A percentile compares a stretch with the other conserved stretches of the same genome.
phyloP scores from a whole-genome alignment of 345 rosid genomes.

The Lumnitzera littorea region DNA sequence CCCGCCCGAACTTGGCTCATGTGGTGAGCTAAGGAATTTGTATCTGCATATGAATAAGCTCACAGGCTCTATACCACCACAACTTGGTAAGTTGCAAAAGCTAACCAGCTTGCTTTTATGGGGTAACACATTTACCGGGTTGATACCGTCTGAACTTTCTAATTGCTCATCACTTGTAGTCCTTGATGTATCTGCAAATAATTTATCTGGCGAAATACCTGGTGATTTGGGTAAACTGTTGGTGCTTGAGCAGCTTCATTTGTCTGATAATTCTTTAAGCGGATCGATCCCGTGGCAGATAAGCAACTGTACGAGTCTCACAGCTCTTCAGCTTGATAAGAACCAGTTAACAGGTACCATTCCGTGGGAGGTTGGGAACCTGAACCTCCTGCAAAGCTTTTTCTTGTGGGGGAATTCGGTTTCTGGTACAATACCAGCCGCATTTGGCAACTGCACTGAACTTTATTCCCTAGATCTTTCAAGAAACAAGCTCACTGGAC shows the following conservation, averaged over 20 bases:
- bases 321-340: constrained; percentile 88
- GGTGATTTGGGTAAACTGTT: constrained; percentile 70
- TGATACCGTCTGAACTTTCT: constrained; percentile 74
- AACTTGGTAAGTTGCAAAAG: constrained; percentile 75
- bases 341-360: constrained; percentile 72
- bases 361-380: constrained; percentile 65
- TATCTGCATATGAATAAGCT: constrained; percentile 94
- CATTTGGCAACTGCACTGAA: constrained; percentile 82
- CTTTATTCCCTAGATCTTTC: constrained; percentile 79
- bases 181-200: constrained; percentile 84
- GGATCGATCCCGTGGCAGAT: constrained; percentile 73
- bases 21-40: constrained; percentile 75
- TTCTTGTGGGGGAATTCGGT: constrained; percentile 90
- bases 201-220: constrained; percentile 69
- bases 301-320: constrained; percentile 80
- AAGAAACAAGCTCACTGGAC: constrained; percentile 76
- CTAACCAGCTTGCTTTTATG: constrained; percentile 89
- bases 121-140: constrained; percentile 74
- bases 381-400: constrained; percentile 74
- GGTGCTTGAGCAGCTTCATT: constrained; percentile 83
- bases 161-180: constrained; percentile 90
- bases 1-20: constrained; percentile 73
- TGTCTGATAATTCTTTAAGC: constrained; percentile 73
- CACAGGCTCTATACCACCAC: constrained; percentile 72
- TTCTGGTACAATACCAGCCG: constrained; percentile 74